Evolutionary conservation across 129 eudicot species (phyloP).

Genomic region (Ambrosia artemisiifolia): DNA sequence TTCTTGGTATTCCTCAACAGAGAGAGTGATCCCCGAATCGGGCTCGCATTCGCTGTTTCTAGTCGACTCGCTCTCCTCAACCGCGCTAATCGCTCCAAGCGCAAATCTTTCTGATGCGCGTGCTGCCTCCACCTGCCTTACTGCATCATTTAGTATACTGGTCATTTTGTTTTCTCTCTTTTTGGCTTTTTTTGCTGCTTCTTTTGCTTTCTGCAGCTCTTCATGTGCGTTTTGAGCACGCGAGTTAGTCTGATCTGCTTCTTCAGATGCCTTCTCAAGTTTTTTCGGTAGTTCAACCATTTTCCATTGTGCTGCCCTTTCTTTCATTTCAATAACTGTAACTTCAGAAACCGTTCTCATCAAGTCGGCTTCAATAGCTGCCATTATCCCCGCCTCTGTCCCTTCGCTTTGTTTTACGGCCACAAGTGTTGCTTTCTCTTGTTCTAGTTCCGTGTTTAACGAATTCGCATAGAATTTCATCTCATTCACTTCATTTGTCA

Average conservation of each 20-base stretch:
- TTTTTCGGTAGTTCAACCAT: constrained; percentile 60
- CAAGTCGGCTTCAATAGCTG: constrained; percentile 63
- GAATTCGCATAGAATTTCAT: constrained; percentile 53
- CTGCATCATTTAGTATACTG: constrained; percentile 49
- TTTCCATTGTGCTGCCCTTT: constrained; percentile 59
- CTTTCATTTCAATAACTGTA: constrained; percentile 36
- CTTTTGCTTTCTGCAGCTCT: constrained; percentile 53
- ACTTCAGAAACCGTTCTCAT: constrained; percentile 45
- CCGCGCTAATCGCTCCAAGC: constrained; percentile 59
- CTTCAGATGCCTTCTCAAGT: constrained; percentile 55
- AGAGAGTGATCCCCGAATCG: constrained; percentile 46
- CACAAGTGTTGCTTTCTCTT: constrained; percentile 49
- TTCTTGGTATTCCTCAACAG: constrained; percentile 75
- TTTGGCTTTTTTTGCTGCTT: constrained; percentile 54
- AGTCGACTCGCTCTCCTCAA: constrained; percentile 60
- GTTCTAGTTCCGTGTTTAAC: constrained; percentile 53
- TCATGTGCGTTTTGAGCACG: constrained; percentile 39
- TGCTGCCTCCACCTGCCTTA: constrained; percentile 80
- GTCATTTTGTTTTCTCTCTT: constrained; percentile 42
- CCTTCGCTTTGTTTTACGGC: constrained; percentile 50
- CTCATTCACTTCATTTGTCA: constrained; percentile 44
- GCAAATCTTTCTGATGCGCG: constrained; percentile 76
- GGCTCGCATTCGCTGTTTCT: constrained; percentile 26
- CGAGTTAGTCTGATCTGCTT: constrained; percentile 55
- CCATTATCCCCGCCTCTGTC: constrained; percentile 53